Base-by-base conservation (phyloP, 257 asterid species). In the Coffea eugenioides region DNA sequence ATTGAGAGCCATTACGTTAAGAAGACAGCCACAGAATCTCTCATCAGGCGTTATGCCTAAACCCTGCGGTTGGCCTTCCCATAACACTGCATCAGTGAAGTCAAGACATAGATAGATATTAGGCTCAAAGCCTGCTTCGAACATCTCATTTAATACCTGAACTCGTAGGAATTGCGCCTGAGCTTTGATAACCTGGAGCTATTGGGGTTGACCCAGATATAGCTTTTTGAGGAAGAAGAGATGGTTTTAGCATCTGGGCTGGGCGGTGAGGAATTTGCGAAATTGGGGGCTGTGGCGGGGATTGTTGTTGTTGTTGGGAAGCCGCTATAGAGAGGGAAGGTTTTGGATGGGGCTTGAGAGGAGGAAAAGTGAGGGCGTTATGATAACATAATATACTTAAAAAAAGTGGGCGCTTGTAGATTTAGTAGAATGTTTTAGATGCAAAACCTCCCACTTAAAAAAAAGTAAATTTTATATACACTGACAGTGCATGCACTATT, bases 161-260 rank as follows among this genome's bases (percentile, higher is more conserved):
- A 89, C 78, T 88, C 92, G 15, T 85, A 64, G 1, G 95, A 89
- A 18, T 78, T 85, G 25, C 83, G 82, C 83, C 89, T 81, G 23
- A 96, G 84, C 66, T 88, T 84, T 3, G 90, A 77, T 61, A 97
- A 97, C 52, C 84, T 79, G 73, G 94, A 85, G 87, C 92, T 92
- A 51, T 84, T 91, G 71, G 98, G 99, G 71, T 96, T 94, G 80
- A 96, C 90, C 99, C 98, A 96, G 34, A 92, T 71, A 82, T 78
- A 61, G 69, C 89, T 77, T 69, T 91, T 93, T 20, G 96, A 69
- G 1, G 86, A 83, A 71, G 93, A 67, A 31, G 77, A 11, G 1
- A 5, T 25, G 20, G 82, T 3, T 48, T 83, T 85, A 27, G 52
- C 88, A 75, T 68, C 83, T 36, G 90, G 82, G 83, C n/a, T n/a